Base-by-base conservation (phyloP, 2,329 filamentous ascomycete genomes). In the Exutisphaerella laricina region DNA sequence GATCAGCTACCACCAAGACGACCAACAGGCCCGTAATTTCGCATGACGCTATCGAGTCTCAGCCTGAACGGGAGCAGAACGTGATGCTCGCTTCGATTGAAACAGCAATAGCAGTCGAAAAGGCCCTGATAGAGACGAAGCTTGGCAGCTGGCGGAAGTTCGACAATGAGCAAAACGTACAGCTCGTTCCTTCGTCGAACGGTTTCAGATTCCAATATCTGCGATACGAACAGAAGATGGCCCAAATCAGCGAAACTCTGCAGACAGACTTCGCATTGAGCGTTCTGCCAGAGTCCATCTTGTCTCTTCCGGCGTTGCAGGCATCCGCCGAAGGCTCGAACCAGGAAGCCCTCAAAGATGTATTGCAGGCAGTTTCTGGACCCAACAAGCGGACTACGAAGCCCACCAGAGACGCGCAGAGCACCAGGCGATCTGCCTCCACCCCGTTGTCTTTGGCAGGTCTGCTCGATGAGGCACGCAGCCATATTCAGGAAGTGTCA, bases 241-340 rank as follows among this genome's bases (percentile, higher is more conserved):
- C 29, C 33, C 34, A 50, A 28, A 41, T 45, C 18, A 26, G 21
- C 7, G 30, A 18, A 45, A 78, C 76, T n/a, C 77, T 85, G 6
- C 71, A 76, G 35, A 81, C 84, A 0, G 71, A 76, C 25, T 72
- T 81, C 9, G 66, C 74, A 1, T 60, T 56, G 48, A 58, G 54
- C 26, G 48, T 53, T 4, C 35, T 60, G 20, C 86, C 90, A 33
- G 92, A 98, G 57, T 96, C 92, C 0, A 95, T 88, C 0, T 81
- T 96, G 18, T 94, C 88, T 0, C 84, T 90, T 46, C 88, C 89
- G 1, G 81, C 86, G 0, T 71, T 90, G 3, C 49, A 44, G 20
- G 17, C n/a, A 5, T 5, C n/a, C 4, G 10, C 12, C 23, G 18
- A 17, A 6, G 6, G 23, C 23, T 26, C 12, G 6, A 6, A 6